Evolutionary conservation across 164 flowering plant genomes (phyloP), one percentile per base, ranked within the genome.

Genomic region (Macadamia tetraphylla): DNA sequence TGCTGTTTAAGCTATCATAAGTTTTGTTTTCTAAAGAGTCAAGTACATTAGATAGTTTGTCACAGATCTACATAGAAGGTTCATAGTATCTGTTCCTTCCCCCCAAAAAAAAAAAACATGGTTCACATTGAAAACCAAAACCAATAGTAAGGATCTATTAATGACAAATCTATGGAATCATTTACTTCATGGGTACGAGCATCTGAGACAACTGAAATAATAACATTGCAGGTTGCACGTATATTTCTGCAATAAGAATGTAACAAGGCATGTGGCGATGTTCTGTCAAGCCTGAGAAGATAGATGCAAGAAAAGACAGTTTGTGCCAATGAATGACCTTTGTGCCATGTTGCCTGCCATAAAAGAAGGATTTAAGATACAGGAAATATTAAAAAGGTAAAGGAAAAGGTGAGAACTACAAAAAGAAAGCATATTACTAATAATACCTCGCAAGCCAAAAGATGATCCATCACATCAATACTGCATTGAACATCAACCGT

Each of bases 161-260:
- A 23, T 40, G 57, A 77, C 73, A 62, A 49, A 8, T 42, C 60
- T 64, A 73, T 74, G 42, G 66, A 80, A 69, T 80, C 75, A 81
- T 70, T 84, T 86, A 92, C 98, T 90, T 94, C 99, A 88, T 94
- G 91, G 62, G 97, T 92, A 1, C 99, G 93, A 60, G 99, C 87
- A 72, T 85, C 92, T 73, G 97, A 85, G 57, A 88, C 99, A 77
- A 78, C 86, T 49, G 92, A 84, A 75, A 94, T 72, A 68, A 90
- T 85, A 43, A 87, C 84, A 79, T 84, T 86, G 89, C 97, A 90
- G 64, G 97, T 90, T 62, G 94, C 86, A 71, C 97, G 94, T 29
- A 88, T 78, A 30, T 89, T 74, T 87, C 87, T 83, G 73, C 97
- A 94, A 71, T 82, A 89, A 63, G 96, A 87, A 82, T 92, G 88